Conservation (phyloP, 148 eudicot species). For the Selenicereus undatus region DNA sequence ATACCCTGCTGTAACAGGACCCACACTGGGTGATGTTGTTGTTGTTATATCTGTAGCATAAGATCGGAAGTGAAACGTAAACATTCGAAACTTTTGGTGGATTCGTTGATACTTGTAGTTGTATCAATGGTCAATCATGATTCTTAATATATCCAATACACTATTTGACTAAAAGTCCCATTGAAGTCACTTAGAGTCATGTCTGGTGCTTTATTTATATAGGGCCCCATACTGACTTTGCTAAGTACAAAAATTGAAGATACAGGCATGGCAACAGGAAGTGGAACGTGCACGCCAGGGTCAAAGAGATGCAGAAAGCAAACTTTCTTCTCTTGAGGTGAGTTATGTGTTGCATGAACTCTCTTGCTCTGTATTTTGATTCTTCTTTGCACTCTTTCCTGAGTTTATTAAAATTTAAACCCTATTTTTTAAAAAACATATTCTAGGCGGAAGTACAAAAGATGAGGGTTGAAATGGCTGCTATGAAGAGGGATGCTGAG, state of each 20-base stretch:
- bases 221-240: constrained; percentile 16
- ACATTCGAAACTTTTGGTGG: background rate
- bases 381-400: constrained; percentile 1
- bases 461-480: constrained; percentile 96
- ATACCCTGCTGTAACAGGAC: no score
- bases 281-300: constrained; percentile 93
- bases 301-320: constrained; percentile 95
- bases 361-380: background rate
- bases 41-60: background rate
- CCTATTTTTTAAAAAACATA: background rate
- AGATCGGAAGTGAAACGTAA: background rate
- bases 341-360: constrained; percentile 26
- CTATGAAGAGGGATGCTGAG: constrained; percentile 99
- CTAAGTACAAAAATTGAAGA: constrained; percentile 40
- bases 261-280: constrained; percentile 99
- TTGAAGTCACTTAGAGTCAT: background rate
- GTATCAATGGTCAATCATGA: background rate
- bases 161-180: background rate
- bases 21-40: no score
- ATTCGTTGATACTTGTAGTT: background rate
- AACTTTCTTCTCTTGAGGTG: constrained; percentile 82
- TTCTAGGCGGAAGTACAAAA: constrained; percentile 90
- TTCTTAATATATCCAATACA: background rate
- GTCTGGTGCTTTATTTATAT: background rate
- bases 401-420: background rate